Evolutionary conservation across 441 rosid genomes (phyloP).

Genomic region (Bruguiera hainesii): DNA sequence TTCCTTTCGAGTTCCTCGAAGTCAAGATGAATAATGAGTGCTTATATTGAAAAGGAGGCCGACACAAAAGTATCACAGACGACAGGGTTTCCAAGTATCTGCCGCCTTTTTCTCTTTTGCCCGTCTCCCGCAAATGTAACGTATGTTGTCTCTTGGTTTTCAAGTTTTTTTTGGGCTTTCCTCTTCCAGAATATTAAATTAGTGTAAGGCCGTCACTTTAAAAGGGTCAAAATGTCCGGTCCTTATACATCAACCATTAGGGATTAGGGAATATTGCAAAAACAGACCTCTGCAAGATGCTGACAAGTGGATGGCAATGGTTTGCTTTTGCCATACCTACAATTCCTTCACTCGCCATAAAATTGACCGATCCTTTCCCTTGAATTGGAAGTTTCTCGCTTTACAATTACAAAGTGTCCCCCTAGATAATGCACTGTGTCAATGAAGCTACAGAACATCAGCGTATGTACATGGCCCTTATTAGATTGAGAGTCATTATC

Average conservation of each 20-base stretch:
- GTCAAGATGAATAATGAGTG: too few relatives aligned
- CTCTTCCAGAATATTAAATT: too few relatives aligned
- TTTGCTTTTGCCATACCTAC: conserved; percentile 6
- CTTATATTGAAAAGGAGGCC: too few relatives aligned
- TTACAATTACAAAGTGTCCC: conserved; percentile 23
- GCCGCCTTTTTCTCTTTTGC: too few relatives aligned
- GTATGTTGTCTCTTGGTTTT: too few relatives aligned
- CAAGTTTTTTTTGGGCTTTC: too few relatives aligned
- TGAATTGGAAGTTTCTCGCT: conserved; percentile 37
- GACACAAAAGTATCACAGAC: too few relatives aligned
- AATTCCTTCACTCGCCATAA: conserved; percentile 11
- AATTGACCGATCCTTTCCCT: conserved; percentile 15
- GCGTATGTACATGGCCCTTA: conserved; percentile 29
- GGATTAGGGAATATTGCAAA: not conserved
- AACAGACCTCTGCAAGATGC: not conserved
- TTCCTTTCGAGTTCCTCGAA: too few relatives aligned
- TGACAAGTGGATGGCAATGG: conserved; percentile 30
- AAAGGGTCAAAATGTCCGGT: not conserved
- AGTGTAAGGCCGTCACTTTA: not conserved
- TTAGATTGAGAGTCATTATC: conserved; percentile 36
- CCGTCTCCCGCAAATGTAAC: too few relatives aligned
- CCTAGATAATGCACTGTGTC: conserved; percentile 33
- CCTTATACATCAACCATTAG: not conserved
- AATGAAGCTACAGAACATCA: conserved; percentile 23
- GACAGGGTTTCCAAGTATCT: too few relatives aligned